Percentiles rank a stretch among this genome's conserved stretches.
These are phyloP conservation scores for Cercospora nicotianae DNA, from an alignment of 2,329 filamentous ascomycete species.

Conservation along the genomic window DNA sequence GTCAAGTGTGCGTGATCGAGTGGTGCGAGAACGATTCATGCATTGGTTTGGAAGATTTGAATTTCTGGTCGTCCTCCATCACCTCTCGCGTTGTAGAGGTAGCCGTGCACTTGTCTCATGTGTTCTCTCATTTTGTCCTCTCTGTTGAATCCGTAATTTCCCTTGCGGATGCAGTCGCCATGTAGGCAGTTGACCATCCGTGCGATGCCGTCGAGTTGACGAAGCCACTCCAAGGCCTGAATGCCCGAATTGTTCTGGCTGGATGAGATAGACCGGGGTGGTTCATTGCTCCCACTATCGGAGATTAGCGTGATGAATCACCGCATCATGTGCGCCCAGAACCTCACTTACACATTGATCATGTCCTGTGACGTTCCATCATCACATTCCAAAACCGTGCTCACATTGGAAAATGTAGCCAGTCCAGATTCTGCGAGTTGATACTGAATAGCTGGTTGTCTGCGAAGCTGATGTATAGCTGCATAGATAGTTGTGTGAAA, in stretches of 20 bases:
- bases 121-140: conserved; percentile 61
- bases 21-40: neutral
- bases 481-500: neutral
- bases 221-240: neutral
- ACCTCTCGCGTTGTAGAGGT: neutral
- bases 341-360: neutral
- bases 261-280: neutral
- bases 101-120: conserved; percentile 53
- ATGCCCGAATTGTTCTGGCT: neutral
- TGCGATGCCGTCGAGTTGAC: neutral
- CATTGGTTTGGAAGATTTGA: neutral
- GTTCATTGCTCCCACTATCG: neutral
- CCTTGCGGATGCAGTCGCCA: conserved; percentile 45
- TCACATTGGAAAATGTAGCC: neutral
- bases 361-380: neutral
- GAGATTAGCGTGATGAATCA: neutral
- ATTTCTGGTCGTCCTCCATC: neutral
- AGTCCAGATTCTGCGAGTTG: neutral
- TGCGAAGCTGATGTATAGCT: neutral
- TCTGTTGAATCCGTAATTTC: conserved; percentile 55
- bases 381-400: neutral
- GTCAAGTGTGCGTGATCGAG: neutral
- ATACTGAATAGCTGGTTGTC: neutral
- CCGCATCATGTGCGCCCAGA: neutral
- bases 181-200: conserved; percentile 46